Percentiles rank a stretch among this genome's conserved stretches.
These are phyloP conservation scores for Grosmannia clavigera DNA, from an alignment of 2,329 filamentous ascomycete species.

Conservation along the genomic window DNA sequence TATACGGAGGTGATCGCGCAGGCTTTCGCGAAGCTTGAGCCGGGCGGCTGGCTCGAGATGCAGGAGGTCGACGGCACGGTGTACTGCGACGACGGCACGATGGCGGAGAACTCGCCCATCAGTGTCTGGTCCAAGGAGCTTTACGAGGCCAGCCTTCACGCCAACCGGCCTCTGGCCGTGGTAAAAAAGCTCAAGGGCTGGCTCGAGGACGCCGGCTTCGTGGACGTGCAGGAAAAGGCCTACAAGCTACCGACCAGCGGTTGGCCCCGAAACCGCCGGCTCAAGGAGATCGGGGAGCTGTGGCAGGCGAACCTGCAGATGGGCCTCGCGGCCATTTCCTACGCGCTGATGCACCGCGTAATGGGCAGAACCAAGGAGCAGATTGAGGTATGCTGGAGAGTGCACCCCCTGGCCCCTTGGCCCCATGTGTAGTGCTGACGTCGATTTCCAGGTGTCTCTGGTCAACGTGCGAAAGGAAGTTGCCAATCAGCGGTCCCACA, in stretches of 20 bases:
- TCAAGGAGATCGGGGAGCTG: conserved; percentile 21
- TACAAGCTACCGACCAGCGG: conserved; percentile 22
- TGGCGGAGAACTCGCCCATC: conserved; percentile 10
- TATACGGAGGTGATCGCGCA: conserved; percentile 36
- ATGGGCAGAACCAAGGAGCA: conserved; percentile 29
- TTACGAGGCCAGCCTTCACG: conserved; percentile 6
- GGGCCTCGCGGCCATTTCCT: conserved; percentile 20
- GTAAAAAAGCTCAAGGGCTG: conserved; percentile 14
- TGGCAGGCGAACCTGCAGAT: conserved; percentile 18
- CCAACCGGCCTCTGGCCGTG: conserved; percentile 11
- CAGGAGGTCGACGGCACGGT: conserved; percentile 30
- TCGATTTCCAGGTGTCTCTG: background rate
- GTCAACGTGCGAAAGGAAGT: conserved; percentile 32
- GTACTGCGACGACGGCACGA: conserved; percentile 16
- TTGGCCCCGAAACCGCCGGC: conserved; percentile 18
- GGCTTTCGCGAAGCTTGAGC: conserved; percentile 34
- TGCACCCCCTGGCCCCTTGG: no score
- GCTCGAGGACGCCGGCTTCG: conserved; percentile 19
- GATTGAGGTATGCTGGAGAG: conserved; percentile 29
- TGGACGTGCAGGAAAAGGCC: conserved; percentile 18
- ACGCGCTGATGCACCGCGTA: conserved; percentile 20
- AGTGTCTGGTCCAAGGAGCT: conserved; percentile 14
- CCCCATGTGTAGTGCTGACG: background rate
- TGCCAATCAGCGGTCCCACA: conserved; percentile 32
- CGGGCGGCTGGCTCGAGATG: conserved; percentile 43